These are phyloP conservation scores for Flaveria robusta DNA, from an alignment of 129 eudicot species.

Conservation along the genomic window DNA sequence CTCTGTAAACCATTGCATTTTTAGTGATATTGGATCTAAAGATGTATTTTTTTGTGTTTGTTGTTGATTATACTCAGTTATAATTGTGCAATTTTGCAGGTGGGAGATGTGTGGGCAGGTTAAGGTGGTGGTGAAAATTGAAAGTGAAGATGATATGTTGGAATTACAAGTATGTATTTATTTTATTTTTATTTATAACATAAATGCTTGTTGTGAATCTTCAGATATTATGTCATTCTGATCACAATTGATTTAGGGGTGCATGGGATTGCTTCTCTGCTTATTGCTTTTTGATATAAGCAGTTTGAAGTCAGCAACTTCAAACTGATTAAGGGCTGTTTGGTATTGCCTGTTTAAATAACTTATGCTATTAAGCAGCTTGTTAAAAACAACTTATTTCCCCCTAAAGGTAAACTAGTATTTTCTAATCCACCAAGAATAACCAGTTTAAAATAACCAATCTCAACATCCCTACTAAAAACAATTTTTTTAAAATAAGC, in stretches of 20 bases:
- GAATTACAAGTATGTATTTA: conserved; percentile 65
- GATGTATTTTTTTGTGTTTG: conserved; percentile 1
- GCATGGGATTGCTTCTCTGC: neutral
- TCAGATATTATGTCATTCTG: neutral
- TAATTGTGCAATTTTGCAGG: conserved; percentile 46
- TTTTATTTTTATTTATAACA: neutral
- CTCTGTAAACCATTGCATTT: neutral
- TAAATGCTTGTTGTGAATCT: conserved; percentile 4
- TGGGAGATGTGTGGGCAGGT: conserved; percentile 99
- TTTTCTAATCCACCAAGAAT: neutral
- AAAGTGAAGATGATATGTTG: conserved; percentile 91
- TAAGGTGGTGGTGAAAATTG: conserved; percentile 93
- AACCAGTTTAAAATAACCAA: neutral
- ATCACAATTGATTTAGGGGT: neutral
- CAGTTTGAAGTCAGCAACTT: neutral
- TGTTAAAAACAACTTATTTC: neutral
- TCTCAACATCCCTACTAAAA: neutral
- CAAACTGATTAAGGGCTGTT: neutral
- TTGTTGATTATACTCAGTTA: neutral
- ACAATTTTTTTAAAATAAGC: neutral
- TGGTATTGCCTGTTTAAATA: neutral
- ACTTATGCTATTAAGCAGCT: neutral
- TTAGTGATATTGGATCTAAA: neutral
- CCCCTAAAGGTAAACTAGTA: neutral
- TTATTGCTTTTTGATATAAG: neutral